Evolutionary conservation across 1,139 yeast genomes (phyloP), one percentile per base, ranked within the genome.

Genomic region (Taiozyma sp.): DNA sequence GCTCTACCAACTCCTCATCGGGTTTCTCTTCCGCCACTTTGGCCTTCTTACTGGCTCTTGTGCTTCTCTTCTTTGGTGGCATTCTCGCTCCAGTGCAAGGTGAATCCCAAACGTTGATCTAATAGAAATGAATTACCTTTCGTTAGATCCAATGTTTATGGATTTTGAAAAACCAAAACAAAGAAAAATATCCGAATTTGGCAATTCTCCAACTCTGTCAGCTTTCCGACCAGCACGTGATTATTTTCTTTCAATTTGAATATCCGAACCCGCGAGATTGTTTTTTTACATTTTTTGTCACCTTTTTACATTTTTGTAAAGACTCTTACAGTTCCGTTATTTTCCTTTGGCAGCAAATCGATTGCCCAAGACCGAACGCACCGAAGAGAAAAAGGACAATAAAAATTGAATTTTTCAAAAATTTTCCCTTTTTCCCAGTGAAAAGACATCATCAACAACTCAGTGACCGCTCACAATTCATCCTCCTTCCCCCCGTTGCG

Each of bases 31-130:
- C 29, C 16, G 2, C 29, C 14, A 9, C 42, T 13, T 40, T 16
- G 11, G 30, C 43, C 49, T 51, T 54, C 34, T 50, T 50, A 1
- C 59, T 41, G 4, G 60, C 49, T 34, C 60, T 58, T 1, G 60
- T 53, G n/a, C 59, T 48, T 48, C 60, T 60, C 49, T 54, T 58
- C 53, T 51, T 58, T 37, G 64, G 64, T 3, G 64, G 61, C 64
- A 40, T 16, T 14, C 13, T 22, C 7, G 2, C 30, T 40, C 2
- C 19, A 22, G 24, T 8, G 10, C 1, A 14, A 14, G 29, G 6
- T 40, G 30, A 22, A 40, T 24, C 2, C n/a, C 41, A 11, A 19
- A 4, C 24, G 13, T 2, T 11, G 22, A 37, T n/a, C 35, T 32
- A 13, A 13, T 30, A n/a, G n/a, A n/a, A n/a, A 30, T 11, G n/a